A percentile compares a stretch with the other conserved stretches of the same genome.
phyloP scores from a whole-genome alignment of 352 stramenopile species.

The Pythium brachiatum region DNA sequence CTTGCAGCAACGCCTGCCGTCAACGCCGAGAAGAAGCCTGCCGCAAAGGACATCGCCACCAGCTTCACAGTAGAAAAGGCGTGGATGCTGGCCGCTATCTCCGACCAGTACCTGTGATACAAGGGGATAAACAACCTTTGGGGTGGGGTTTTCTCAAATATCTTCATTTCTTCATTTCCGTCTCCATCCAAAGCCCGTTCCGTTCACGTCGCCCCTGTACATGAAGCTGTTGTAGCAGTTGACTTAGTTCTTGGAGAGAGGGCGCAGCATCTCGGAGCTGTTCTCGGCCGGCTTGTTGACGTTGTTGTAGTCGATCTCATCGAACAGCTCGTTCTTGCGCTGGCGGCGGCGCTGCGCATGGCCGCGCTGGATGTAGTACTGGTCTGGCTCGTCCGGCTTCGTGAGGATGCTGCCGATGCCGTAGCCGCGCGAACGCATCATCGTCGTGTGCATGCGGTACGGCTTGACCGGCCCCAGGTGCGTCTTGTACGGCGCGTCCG shows the following conservation, averaged over 20 bases:
- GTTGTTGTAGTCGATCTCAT: slow-evolving; percentile 87
- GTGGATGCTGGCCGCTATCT: slow-evolving; percentile 41
- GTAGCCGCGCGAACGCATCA: slow-evolving; percentile 79
- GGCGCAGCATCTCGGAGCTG: slow-evolving; percentile 52
- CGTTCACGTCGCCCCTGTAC: too few species aligned
- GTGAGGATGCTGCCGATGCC: slow-evolving; percentile 69
- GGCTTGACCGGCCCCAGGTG: slow-evolving; percentile 62
- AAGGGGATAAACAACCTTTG: not conserved
- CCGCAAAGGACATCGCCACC: not conserved
- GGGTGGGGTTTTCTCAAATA: slow-evolving; percentile 7
- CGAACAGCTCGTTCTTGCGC: slow-evolving; percentile 57
- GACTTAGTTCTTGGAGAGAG: slow-evolving; percentile 60
- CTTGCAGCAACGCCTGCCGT: not conserved
- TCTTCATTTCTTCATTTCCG: slow-evolving; percentile 10
- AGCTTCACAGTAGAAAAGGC: slow-evolving; percentile 32
- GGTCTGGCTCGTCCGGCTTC: slow-evolving; percentile 59
- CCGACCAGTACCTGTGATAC: slow-evolving; percentile 30
- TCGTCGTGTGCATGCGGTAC: slow-evolving; percentile 77
- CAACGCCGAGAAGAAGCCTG: not conserved
- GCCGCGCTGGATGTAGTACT: slow-evolving; percentile 81
- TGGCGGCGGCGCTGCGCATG: slow-evolving; percentile 71
- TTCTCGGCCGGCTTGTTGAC: slow-evolving; percentile 38
- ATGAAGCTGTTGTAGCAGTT: not conserved
- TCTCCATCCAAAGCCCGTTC: not conserved
- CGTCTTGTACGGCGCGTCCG: slow-evolving; percentile 66